Evolutionary conservation across 2,329 filamentous ascomycete species (phyloP).

Genomic region (Geosmithia flava): DNA sequence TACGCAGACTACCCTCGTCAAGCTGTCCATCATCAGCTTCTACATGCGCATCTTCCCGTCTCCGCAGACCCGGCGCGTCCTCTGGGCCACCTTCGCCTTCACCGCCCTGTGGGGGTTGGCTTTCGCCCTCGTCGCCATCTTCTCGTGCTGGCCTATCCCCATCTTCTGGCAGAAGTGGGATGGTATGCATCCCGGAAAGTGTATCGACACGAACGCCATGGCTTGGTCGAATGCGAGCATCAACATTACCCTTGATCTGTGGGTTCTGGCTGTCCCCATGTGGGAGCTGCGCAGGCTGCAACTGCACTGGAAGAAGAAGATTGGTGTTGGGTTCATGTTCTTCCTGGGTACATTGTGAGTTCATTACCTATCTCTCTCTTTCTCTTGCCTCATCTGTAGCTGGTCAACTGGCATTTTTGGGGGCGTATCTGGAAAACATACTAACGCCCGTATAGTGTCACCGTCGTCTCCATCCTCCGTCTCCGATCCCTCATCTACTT

Average conservation of each 20-base stretch:
- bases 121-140: slow-evolving; percentile 25
- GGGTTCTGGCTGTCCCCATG: slow-evolving; percentile 33
- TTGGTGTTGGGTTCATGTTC: slow-evolving; percentile 30
- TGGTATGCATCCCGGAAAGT: slow-evolving; percentile 27
- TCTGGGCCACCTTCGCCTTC: slow-evolving; percentile 23
- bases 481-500: slow-evolving; percentile 7
- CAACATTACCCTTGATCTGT: slow-evolving; percentile 33
- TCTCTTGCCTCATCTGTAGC: neutral
- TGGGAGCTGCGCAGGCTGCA: slow-evolving; percentile 22
- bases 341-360: slow-evolving; percentile 24
- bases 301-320: slow-evolving; percentile 29
- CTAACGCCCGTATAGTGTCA: slow-evolving; percentile 6
- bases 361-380: neutral
- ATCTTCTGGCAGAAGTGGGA: slow-evolving; percentile 41
- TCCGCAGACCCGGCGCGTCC: slow-evolving; percentile 15
- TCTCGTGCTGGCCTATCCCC: slow-evolving; percentile 33
- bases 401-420: neutral
- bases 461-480: slow-evolving; percentile 10
- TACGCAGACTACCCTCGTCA: slow-evolving; percentile 24
- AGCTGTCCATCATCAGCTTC: slow-evolving; percentile 35
- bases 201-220: slow-evolving; percentile 29
- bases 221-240: slow-evolving; percentile 33
- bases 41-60: slow-evolving; percentile 36
- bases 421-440: neutral
- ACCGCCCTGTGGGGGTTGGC: slow-evolving; percentile 19